Conservation (phyloP, 306 rosid genomes). For the Vigna unguiculata region DNA sequence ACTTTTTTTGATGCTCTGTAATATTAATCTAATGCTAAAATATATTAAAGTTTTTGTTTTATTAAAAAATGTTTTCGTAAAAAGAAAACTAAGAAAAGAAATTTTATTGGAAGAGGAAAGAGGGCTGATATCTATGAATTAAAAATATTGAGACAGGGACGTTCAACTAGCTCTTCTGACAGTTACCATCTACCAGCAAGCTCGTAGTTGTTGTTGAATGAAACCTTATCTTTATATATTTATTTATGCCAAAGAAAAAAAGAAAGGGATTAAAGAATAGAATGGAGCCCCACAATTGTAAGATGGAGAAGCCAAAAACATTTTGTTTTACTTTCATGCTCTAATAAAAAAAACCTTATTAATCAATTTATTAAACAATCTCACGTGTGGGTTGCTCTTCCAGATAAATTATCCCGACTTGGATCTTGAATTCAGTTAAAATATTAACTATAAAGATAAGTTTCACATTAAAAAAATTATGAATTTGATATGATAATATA, state of each 20-base stretch:
- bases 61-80: background rate
- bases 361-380: slow-evolving; percentile 7
- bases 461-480: no score
- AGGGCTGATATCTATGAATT: slow-evolving; percentile 7
- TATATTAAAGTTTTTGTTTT: background rate
- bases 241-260: background rate
- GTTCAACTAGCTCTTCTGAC: slow-evolving; percentile 2
- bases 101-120: background rate
- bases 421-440: no score
- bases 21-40: background rate
- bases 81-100: background rate
- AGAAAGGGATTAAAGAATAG: background rate
- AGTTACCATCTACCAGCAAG: slow-evolving; percentile 25
- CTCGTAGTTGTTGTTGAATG: slow-evolving; percentile 11
- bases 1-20: background rate
- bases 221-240: slow-evolving; percentile 34
- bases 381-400: slow-evolving; percentile 46
- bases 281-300: slow-evolving; percentile 10
- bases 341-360: background rate
- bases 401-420: background rate
- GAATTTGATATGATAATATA: no score
- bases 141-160: background rate
- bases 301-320: slow-evolving; percentile 12
- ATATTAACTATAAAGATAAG: no score
- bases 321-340: slow-evolving; percentile 1